phyloP scores from a whole-genome alignment of 352 stramenopile genomes.

The Globisporangium echinulatum region DNA sequence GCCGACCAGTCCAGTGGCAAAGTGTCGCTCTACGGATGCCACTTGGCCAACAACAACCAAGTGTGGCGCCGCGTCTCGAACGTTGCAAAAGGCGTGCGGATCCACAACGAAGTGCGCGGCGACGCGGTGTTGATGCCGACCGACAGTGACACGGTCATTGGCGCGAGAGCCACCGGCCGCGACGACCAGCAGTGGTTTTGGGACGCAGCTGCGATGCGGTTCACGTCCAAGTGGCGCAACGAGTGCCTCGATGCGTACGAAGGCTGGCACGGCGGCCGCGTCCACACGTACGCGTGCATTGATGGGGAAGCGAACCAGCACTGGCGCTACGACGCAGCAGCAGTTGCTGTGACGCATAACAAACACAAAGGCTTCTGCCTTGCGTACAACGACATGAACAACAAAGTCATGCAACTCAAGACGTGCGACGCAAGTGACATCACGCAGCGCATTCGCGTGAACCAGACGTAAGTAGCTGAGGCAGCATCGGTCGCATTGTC shows the following conservation, averaged over 20 bases:
- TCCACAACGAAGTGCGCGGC: constrained; percentile 19
- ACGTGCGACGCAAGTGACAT: constrained; percentile 29
- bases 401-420: constrained; percentile 46
- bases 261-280: constrained; percentile 34
- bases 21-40: constrained; percentile 39
- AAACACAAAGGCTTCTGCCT: constrained; percentile 46
- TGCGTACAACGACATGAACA: constrained; percentile 33
- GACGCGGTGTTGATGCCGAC: constrained; percentile 27
- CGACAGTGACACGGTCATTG: constrained; percentile 24
- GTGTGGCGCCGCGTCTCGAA: constrained; percentile 31
- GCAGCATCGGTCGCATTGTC: too few relatives aligned
- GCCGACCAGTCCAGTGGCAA: constrained; percentile 27
- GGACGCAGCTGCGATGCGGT: constrained; percentile 29
- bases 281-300: constrained; percentile 56
- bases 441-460: constrained; percentile 34
- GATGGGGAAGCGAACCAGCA: constrained; percentile 45
- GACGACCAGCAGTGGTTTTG: constrained; percentile 41
- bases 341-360: constrained; percentile 37
- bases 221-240: constrained; percentile 37
- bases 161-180: constrained; percentile 7
- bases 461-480: constrained; percentile 12
- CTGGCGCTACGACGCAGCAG: constrained; percentile 42
- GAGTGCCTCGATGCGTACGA: constrained; percentile 63
- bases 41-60: constrained; percentile 58
- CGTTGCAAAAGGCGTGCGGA: constrained; percentile 22